phyloP scores from a whole-genome alignment of 2,329 filamentous ascomycete species.

The Bipolaris oryzae region DNA sequence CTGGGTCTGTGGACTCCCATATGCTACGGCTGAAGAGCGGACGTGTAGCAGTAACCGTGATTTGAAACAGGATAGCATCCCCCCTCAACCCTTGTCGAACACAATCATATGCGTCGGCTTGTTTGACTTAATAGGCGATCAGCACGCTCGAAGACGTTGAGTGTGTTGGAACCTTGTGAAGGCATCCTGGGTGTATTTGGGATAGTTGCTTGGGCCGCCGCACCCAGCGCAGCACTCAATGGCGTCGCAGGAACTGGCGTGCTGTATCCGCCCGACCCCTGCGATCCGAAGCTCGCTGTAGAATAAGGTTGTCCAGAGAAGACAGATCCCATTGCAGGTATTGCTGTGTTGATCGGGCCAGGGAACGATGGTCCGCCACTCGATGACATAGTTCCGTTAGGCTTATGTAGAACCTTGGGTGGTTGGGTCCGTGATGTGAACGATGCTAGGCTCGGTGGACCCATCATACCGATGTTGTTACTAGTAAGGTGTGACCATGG shows the following conservation, averaged over 20 bases:
- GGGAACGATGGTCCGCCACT: conserved; percentile 39
- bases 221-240: conserved; percentile 84
- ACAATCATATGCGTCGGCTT: conserved; percentile 33
- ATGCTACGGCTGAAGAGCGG: background rate
- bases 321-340: conserved; percentile 36
- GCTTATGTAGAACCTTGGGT: conserved; percentile 38
- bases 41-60: too few species aligned
- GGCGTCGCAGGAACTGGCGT: conserved; percentile 80
- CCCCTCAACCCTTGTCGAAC: background rate
- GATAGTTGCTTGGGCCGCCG: conserved; percentile 87
- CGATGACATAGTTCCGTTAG: conserved; percentile 32
- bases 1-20: background rate
- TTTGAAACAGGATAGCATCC: background rate
- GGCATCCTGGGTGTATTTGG: conserved; percentile 60
- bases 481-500: conserved; percentile 64
- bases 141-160: conserved; percentile 46
- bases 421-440: conserved; percentile 45
- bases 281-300: conserved; percentile 33
- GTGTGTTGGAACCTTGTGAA: conserved; percentile 31
- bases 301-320: conserved; percentile 39
- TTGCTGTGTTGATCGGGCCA: conserved; percentile 46
- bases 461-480: conserved; percentile 37
- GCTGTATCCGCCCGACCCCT: conserved; percentile 53
- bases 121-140: conserved; percentile 43
- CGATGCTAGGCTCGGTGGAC: conserved; percentile 41